Base-by-base conservation (phyloP, 306 rosid species). In the Senna siamea region DNA sequence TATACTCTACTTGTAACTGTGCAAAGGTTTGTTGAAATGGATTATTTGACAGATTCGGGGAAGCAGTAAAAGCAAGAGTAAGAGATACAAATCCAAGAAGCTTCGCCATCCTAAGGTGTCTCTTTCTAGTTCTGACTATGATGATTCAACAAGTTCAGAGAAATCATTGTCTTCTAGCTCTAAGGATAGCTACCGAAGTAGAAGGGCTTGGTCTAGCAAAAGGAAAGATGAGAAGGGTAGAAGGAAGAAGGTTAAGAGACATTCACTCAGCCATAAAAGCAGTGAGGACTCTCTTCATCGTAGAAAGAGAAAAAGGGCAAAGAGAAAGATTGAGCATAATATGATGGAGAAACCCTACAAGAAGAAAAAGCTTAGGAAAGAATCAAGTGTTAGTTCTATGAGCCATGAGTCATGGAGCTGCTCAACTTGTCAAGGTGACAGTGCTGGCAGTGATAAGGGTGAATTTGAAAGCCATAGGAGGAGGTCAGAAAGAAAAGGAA, bases 1-100 rank as follows among this genome's bases (percentile, higher is more conserved):
- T 4, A 56, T 56, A 28, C 40, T 30, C 38, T 57, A 57, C 18
- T n/a, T 15, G 28, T 56, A 38, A 23, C 46, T 17, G 7, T 34
- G 66, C 64, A 30, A 15, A 10, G 59, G 41, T 28, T 58, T 19
- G 44, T 59, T 34, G 66, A 59, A 59, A 18, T 37, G 32, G 68
- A 62, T 18, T 9, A 37, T 62, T 62, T 38, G 30, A 10, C 81
- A 91, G 96, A 84, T 52, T 53, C 77, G 80, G 74, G 69, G 50
- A 9, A 89, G 68, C 52, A 78, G 85, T 75, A 91, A 64, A 76
- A 86, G 65, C 63, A 85, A 73, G 83, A 80, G 63, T 73, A 81
- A 51, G 85, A 88, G 74, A 77, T 7, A 46, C 74, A 82, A 79
- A 84, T 84, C 93, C 74, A 94, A 85, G 96, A 92, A 84, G 88